phyloP scores from a whole-genome alignment of 2,329 filamentous ascomycete genomes.

The Aspergillus terreus region DNA sequence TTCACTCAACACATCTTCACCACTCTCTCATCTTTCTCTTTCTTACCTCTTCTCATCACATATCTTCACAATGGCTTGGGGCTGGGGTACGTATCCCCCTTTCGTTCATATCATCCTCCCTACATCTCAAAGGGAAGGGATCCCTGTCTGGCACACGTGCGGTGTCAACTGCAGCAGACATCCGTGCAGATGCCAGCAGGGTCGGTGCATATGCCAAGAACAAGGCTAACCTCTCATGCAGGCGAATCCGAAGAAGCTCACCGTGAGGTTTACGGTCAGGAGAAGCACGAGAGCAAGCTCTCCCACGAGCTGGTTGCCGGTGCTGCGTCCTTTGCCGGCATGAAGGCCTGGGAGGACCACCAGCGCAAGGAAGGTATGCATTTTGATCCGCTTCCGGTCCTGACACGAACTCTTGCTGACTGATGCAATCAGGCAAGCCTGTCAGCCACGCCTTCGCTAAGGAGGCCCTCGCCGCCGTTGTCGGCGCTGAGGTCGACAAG shows the following conservation, averaged over 20 bases:
- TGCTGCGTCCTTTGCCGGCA: conserved; percentile 72
- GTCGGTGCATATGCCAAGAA: not conserved
- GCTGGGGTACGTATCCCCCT: conserved; percentile 27
- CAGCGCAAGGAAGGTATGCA: conserved; percentile 63
- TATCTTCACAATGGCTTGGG: conserved; percentile 31
- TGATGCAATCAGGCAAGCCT: conserved; percentile 53
- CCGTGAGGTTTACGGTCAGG: conserved; percentile 51
- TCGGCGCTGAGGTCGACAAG: conserved; percentile 72
- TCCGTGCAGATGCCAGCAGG: not conserved
- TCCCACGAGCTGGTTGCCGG: conserved; percentile 72
- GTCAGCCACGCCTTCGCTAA: conserved; percentile 74
- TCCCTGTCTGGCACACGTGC: not conserved
- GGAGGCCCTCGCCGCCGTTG: conserved; percentile 69
- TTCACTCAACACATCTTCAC: not conserved
- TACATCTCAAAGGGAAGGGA: not conserved
- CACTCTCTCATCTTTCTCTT: conserved; percentile 2
- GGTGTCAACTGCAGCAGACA: not conserved
- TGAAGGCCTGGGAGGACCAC: conserved; percentile 75
- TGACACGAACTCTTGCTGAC: not conserved
- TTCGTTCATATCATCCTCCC: not conserved
- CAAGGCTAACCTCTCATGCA: conserved; percentile 20
- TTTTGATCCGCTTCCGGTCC: no score
- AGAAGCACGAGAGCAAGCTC: conserved; percentile 58
- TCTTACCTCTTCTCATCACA: conserved; percentile 9
- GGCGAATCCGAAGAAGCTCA: conserved; percentile 53